phyloP scores from a whole-genome alignment of 768 basidiomycete genomes.

The Suillus lakei region DNA sequence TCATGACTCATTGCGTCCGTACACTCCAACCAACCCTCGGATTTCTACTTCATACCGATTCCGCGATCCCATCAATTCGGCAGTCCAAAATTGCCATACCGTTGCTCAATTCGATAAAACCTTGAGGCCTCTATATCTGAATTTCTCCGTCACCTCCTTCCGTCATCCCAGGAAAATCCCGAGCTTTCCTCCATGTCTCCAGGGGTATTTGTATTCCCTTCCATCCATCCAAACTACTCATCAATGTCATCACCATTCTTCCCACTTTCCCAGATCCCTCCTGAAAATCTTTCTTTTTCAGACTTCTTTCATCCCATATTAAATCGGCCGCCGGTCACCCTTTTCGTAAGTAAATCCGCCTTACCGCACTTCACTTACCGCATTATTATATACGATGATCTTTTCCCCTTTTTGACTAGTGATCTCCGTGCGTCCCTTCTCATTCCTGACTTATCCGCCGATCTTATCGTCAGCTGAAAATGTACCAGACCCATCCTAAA shows the following conservation, averaged over 20 bases:
- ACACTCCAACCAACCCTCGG: too few relatives aligned
- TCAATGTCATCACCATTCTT: not conserved
- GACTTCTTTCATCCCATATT: constrained; percentile 15
- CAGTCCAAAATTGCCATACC: too few relatives aligned
- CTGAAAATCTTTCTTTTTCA: constrained; percentile 23
- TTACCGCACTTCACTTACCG: constrained; percentile 21
- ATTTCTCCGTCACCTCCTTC: too few relatives aligned
- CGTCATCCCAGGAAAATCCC: too few relatives aligned
- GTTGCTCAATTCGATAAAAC: too few relatives aligned
- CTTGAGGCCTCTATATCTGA: too few relatives aligned
- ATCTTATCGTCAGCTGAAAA: constrained; percentile 35
- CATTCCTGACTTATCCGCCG: constrained; percentile 39
- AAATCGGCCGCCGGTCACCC: constrained; percentile 20
- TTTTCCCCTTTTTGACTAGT: constrained; percentile 25
- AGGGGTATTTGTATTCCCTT: too few relatives aligned
- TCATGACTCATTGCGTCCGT: too few relatives aligned
- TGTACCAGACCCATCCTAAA: constrained; percentile 27
- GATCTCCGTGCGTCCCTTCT: constrained; percentile 18
- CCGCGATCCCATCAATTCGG: too few relatives aligned
- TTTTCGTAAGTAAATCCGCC: constrained; percentile 19
- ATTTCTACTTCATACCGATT: too few relatives aligned
- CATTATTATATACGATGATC: constrained; percentile 34
- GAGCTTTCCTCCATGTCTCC: too few relatives aligned
- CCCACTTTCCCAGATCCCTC: constrained; percentile 2
- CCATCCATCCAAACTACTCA: too few relatives aligned